A percentile compares a stretch with the other conserved stretches of the same genome.
These are phyloP conservation scores for Pythium aquatile DNA, from an alignment of 352 stramenopile genomes.

Conservation along the genomic window DNA sequence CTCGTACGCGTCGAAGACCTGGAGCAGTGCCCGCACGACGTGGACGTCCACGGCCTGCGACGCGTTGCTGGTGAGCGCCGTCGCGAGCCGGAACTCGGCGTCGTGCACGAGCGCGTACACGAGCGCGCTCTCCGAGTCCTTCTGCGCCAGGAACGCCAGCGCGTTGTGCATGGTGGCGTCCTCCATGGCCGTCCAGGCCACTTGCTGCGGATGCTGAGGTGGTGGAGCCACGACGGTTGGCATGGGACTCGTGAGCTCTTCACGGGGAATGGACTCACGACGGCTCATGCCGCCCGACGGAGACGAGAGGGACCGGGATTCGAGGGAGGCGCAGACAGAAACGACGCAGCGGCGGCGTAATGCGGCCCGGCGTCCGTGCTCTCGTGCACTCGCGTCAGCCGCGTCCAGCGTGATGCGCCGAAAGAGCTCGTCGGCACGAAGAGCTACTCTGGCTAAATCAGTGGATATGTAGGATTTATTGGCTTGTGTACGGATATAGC, in stretches of 20 bases:
- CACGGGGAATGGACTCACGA: neutral
- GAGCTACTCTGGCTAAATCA: neutral
- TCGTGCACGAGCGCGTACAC: constrained; percentile 78
- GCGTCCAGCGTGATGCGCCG: neutral
- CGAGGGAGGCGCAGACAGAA: neutral
- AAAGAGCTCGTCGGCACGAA: neutral
- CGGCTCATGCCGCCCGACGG: neutral
- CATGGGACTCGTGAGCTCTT: neutral
- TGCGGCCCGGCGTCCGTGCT: neutral
- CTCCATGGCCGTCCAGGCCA: constrained; percentile 7
- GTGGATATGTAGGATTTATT: neutral
- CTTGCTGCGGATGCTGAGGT: neutral
- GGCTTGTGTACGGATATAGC: neutral
- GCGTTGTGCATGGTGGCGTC: constrained; percentile 61
- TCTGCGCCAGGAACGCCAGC: constrained; percentile 60
- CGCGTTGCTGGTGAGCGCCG: constrained; percentile 43
- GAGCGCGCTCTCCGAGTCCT: constrained; percentile 66
- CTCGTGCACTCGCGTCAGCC: neutral
- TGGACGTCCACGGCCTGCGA: constrained; percentile 38
- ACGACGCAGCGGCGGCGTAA: neutral
- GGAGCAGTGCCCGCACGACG: constrained; percentile 67
- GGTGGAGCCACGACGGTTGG: neutral
- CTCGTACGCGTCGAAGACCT: constrained; percentile 70
- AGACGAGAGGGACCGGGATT: neutral
- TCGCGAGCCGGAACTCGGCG: constrained; percentile 70